phyloP scores from a whole-genome alignment of 169 alveolate genomes.

The Plasmodium knowlesi region DNA sequence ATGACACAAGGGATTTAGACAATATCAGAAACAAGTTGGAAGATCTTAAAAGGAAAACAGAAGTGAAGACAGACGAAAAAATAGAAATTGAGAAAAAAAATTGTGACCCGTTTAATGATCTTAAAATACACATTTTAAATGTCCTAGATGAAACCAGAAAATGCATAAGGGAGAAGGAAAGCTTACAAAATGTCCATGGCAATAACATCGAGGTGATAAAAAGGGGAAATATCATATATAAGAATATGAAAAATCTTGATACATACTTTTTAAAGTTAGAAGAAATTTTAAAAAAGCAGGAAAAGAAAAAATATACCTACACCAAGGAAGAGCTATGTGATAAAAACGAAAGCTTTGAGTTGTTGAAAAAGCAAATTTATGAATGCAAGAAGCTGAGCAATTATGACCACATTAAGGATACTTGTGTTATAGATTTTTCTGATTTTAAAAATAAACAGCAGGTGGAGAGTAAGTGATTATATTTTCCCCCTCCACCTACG shows the following conservation, averaged over 20 bases:
- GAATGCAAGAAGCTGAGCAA: conserved; percentile 65
- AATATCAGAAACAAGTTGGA: conserved; percentile 39
- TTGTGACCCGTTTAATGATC: conserved; percentile 55
- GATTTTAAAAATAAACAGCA: conserved; percentile 36
- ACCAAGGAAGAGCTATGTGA: conserved; percentile 37
- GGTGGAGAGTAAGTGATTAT: conserved; percentile 25
- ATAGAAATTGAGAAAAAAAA: conserved; percentile 10
- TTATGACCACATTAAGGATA: conserved; percentile 35
- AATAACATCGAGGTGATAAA: conserved; percentile 64
- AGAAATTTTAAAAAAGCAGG: conserved; percentile 42
- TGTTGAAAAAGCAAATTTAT: conserved; percentile 38
- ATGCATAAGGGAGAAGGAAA: conserved; percentile 60
- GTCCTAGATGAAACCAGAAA: conserved; percentile 58
- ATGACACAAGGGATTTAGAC: conserved; percentile 13
- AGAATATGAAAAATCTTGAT: conserved; percentile 57
- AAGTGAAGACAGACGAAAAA: conserved; percentile 17
- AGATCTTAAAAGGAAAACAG: conserved; percentile 37
- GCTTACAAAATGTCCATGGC: conserved; percentile 41
- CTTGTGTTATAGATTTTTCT: not conserved
- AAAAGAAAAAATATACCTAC: conserved; percentile 18
- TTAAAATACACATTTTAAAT: conserved; percentile 57
- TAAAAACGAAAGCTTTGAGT: conserved; percentile 32
- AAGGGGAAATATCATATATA: conserved; percentile 56
- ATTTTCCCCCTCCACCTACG: not conserved
- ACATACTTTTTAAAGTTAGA: conserved; percentile 53